These are phyloP conservation scores for Barnettozyma californica DNA, from an alignment of 805 yeast genomes.

Conservation along the genomic window DNA sequence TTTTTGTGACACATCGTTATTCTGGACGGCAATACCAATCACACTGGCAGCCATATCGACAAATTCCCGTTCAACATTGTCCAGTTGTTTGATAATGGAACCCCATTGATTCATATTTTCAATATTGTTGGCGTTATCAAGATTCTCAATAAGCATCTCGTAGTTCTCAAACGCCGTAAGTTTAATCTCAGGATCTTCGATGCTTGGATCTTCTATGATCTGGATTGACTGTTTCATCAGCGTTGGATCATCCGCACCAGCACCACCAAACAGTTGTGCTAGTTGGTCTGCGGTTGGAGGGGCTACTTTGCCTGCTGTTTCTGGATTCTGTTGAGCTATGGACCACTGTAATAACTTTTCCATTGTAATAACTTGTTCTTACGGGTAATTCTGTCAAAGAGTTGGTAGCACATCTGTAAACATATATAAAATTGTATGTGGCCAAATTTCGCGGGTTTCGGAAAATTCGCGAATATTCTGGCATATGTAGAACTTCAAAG, in stretches of 20 bases:
- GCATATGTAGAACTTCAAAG: too few relatives aligned
- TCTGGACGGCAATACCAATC: slow-evolving; percentile 89
- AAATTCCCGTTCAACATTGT: slow-evolving; percentile 38
- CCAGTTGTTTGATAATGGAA: slow-evolving; percentile 51
- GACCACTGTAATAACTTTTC: slow-evolving; percentile 94
- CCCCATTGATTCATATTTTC: slow-evolving; percentile 82
- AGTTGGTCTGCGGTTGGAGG: slow-evolving; percentile 75
- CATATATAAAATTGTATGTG: background rate
- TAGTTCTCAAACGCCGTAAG: slow-evolving; percentile 81
- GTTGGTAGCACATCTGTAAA: slow-evolving; percentile 1
- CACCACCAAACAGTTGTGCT: slow-evolving; percentile 69
- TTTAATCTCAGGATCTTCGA: slow-evolving; percentile 51
- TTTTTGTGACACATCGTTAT: slow-evolving; percentile 71
- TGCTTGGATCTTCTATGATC: slow-evolving; percentile 53
- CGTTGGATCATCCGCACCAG: slow-evolving; percentile 76
- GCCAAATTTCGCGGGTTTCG: background rate
- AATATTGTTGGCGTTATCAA: slow-evolving; percentile 92
- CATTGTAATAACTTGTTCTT: slow-evolving; percentile 43
- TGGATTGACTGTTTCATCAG: slow-evolving; percentile 75
- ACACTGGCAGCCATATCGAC: slow-evolving; percentile 62
- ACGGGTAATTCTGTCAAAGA: too few relatives aligned
- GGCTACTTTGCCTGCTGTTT: slow-evolving; percentile 57
- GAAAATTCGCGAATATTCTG: slow-evolving; percentile 5
- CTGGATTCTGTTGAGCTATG: slow-evolving; percentile 72
- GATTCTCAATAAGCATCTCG: slow-evolving; percentile 87